Percentiles rank a stretch among this genome's conserved stretches.
Conservation (phyloP, 768 basidiomycete genomes). For the Hygrocybe punicea region DNA sequence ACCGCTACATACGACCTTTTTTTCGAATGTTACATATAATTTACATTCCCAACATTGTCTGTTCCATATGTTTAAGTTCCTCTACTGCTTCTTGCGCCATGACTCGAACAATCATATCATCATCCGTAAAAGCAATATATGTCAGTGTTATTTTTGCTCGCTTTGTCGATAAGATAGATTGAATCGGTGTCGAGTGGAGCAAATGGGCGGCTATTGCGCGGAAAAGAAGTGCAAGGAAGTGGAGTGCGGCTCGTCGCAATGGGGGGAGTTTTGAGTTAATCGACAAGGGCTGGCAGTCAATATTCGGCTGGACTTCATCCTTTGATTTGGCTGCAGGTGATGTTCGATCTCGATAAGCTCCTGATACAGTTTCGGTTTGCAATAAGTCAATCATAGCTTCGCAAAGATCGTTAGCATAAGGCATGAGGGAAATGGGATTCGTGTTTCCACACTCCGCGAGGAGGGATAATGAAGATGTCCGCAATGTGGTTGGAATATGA, state of each 20-base stretch:
- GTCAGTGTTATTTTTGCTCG: constrained; percentile 58
- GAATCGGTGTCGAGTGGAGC: constrained; percentile 42
- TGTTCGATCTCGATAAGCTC: constrained; percentile 1
- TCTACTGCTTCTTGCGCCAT: constrained; percentile 75
- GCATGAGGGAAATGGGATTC: constrained; percentile 56
- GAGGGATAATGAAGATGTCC: constrained; percentile 57
- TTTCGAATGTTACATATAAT: too few species aligned
- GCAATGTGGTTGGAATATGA: constrained; percentile 67
- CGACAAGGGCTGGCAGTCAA: constrained; percentile 59
- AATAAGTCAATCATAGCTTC: constrained; percentile 75
- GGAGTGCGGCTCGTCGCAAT: constrained; percentile 80
- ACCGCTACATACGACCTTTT: too few species aligned
- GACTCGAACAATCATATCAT: constrained; percentile 63
- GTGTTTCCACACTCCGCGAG: constrained; percentile 72
- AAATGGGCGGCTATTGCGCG: constrained; percentile 51
- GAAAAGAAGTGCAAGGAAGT: constrained; percentile 72
- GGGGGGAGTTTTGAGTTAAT: constrained; percentile 67
- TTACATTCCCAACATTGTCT: constrained; percentile 41
- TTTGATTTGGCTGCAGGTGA: constrained; percentile 3
- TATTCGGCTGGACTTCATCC: constrained; percentile 30
- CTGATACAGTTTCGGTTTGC: constrained; percentile 49
- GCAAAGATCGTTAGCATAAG: constrained; percentile 60
- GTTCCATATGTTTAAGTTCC: constrained; percentile 48
- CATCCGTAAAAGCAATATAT: constrained; percentile 70
- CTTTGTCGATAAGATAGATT: constrained; percentile 41